Evolutionary conservation across 768 basidiomycete species (phyloP).

Genomic region (Boletus huronensis): DNA sequence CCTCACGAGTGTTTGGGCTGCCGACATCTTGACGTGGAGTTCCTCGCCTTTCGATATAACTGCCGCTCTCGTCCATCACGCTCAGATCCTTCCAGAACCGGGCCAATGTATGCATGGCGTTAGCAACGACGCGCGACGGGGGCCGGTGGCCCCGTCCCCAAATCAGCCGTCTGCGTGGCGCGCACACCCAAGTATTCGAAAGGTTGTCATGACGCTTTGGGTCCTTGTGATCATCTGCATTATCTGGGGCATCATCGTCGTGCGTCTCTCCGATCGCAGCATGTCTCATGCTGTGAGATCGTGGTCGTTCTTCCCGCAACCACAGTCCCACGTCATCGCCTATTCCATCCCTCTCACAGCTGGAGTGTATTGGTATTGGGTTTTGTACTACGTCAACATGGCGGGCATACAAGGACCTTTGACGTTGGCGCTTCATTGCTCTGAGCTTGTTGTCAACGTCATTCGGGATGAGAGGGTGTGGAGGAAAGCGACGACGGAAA

Average conservation of each 20-base stretch:
- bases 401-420: conserved; percentile 27
- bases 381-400: conserved; percentile 24
- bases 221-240: conserved; percentile 18
- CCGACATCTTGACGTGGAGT: conserved; percentile 32
- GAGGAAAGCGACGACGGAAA: conserved; percentile 19
- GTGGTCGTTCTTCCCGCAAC: conserved; percentile 29
- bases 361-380: conserved; percentile 23
- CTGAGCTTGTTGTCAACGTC: conserved; percentile 28
- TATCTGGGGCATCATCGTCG: conserved; percentile 21
- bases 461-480: conserved; percentile 28
- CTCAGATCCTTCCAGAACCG: conserved; percentile 15
- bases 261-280: conserved; percentile 3
- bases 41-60: conserved; percentile 31
- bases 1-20: conserved; percentile 17
- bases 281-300: conserved; percentile 1
- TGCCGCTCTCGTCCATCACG: conserved; percentile 29
- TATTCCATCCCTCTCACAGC: conserved; percentile 23
- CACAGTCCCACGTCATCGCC: conserved; percentile 15
- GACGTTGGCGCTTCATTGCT: conserved; percentile 29
- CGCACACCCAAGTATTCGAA: conserved; percentile 23
- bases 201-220: conserved; percentile 24
- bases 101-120: conserved; percentile 29
- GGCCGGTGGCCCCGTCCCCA: conserved; percentile 12
- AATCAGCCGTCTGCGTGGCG: conserved; percentile 29
- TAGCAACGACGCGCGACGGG: background rate